Evolutionary conservation across 176 grass and related monocot genomes (phyloP), one percentile per base, ranked within the genome.

Genomic region (Cenchrus purpureus): DNA sequence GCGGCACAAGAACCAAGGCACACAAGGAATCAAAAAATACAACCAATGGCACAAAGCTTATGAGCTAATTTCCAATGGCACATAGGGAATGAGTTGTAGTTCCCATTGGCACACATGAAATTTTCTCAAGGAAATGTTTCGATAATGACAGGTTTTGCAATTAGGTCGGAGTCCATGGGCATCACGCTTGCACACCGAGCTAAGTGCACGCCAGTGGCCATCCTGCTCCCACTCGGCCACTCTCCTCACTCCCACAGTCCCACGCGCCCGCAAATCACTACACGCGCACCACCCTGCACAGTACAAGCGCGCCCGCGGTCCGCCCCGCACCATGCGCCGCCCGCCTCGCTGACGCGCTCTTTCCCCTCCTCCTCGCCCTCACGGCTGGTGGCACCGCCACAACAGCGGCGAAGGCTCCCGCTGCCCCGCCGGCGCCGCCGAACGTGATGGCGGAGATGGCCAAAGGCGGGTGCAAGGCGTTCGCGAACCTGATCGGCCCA

Each of bases 401-500:
- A 17, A 43, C 63, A 1, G 11, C n/a, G 42, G 66, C 84, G 0
- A 84, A 84, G 11, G 90, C 86, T 14, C 90, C 88, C 1, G 48
- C 84, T 0, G 83, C 86, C 4, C 72, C 94, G 10, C 70, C 88
- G 0, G 52, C 85, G 3, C 76, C 85, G 0, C 83, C 90, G 22
- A 95, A 92, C 83, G 82, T 90, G 31, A 91, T 90, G n/a, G 83
- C 84, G 6, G 87, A 89, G 32, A 98, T 98, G 96, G 50, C 84
- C 11, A 86, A 81, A 78, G 91, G 91, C 63, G 93, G 96, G 49
- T 98, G 96, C 91, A 92, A 87, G 76, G 79, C 83, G 69, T 98
- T 98, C 79, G 86, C 93, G 12, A 79, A 80, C 40, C 91, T 98
- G 54, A 59, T 98, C 50, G 66, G 2, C 72, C 75, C 17, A 92